Evolutionary conservation across 1,139 yeast genomes (phyloP), one percentile per base, ranked within the genome.

Genomic region (Suhomyces wounanorum): DNA sequence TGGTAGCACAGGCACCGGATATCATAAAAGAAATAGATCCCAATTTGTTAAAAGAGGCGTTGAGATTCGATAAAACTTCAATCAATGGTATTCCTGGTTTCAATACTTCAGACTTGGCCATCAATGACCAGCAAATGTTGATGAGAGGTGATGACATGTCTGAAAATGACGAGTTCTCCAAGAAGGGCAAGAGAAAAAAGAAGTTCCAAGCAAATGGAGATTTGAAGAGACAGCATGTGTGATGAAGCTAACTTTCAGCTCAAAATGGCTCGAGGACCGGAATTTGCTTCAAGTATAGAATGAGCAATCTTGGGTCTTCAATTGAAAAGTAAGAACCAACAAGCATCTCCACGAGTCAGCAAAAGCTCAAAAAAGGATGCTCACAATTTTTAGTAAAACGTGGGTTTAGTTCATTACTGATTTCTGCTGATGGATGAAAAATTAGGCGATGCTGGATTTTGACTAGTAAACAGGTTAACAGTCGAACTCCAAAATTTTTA

Each of bases 1-100:
- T 73, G 57, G 52, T 72, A 33, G 65, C 65, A 8, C 72, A 68
- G 51, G 63, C 67, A 1, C 81, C 79, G 2, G 73, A 73, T 53
- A 65, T 75, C 31, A 77, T 84, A 33, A 74, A 78, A 43, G 76
- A 77, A 25, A 68, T 87, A 33, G 84, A 83, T 48, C 69, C 76
- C 3, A 73, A 70, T 6, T 67, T 82, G 53, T 70, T 89, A 43
- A 67, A 69, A 31, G 70, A 74, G 23, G 83, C 85, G 6, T 69
- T 89, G 55, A 75, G 75, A 53, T 83, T 89, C 57, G 90, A 86
- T 49, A 83, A 80, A 58, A 84, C 92, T 1, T 82, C 89, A 0
- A 79, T 81, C 11, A 77, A 82, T 48, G 96, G 96, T 0, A 81
- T 89, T 23, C 91, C 94, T 0, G 96, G 95, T 0, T 88, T 89